phyloP scores from a whole-genome alignment of 345 rosid species.

The Alliaria petiolata region DNA sequence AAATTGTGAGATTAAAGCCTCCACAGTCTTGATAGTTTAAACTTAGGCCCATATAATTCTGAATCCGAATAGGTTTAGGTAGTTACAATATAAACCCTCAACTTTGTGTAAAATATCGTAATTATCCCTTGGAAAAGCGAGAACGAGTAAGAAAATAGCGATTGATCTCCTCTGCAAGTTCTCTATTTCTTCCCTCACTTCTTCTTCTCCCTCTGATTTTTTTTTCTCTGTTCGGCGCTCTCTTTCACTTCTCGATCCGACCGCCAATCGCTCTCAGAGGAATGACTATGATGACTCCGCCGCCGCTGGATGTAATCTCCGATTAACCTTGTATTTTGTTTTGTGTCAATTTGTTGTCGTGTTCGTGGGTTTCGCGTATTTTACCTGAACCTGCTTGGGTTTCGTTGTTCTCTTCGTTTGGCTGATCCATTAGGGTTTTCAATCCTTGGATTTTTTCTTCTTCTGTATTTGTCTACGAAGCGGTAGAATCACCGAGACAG shows the following conservation, averaged over 20 bases:
- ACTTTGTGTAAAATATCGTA: constrained; percentile 19
- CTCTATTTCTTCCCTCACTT: constrained; percentile 22
- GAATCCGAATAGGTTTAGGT: neutral
- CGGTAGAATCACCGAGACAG: constrained; percentile 7
- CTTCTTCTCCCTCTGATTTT: constrained; percentile 5
- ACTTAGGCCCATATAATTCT: constrained; percentile 8
- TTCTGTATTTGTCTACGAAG: neutral
- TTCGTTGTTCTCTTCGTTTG: too few species aligned
- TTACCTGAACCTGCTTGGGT: neutral
- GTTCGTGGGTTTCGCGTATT: constrained; percentile 8
- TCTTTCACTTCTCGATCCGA: constrained; percentile 37
- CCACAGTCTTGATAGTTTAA: too few species aligned
- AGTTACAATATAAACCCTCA: constrained; percentile 20
- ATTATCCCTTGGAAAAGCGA: constrained; percentile 26
- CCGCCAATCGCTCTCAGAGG: constrained; percentile 27
- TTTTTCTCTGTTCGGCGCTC: neutral
- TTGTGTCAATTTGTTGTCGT: constrained; percentile 19
- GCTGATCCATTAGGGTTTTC: constrained; percentile 29
- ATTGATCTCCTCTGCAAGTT: constrained; percentile 31
- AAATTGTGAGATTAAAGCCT: too few species aligned
- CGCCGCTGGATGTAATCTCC: constrained; percentile 66
- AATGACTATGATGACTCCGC: constrained; percentile 88
- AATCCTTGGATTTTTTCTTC: neutral
- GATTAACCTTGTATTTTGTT: neutral
- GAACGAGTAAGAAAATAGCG: constrained; percentile 28